Evolutionary conservation across 2,329 filamentous ascomycete genomes (phyloP).

Genomic region (Aspergillus latus): DNA sequence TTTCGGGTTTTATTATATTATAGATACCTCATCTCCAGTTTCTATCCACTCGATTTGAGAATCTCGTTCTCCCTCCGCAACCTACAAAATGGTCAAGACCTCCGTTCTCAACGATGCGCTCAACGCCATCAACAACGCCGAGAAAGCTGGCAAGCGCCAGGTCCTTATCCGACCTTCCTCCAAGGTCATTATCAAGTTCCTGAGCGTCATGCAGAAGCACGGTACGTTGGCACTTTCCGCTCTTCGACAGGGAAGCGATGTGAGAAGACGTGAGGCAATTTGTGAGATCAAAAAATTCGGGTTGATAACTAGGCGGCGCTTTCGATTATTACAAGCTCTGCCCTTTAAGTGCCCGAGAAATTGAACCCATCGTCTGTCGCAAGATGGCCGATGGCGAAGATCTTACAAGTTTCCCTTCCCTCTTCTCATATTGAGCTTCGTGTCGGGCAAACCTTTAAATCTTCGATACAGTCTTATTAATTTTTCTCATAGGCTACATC

Average conservation of each 20-base stretch:
- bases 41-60: conserved; percentile 48
- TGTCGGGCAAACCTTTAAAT: conserved; percentile 92
- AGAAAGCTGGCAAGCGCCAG: conserved; percentile 99
- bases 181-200: conserved; percentile 99
- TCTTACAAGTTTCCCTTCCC: conserved; percentile 84
- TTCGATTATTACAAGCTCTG: conserved; percentile 80
- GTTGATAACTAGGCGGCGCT: conserved; percentile 99
- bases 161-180: conserved; percentile 96
- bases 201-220: conserved; percentile 98
- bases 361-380: conserved; percentile 52
- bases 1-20: conserved; percentile 9
- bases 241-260: conserved; percentile 1
- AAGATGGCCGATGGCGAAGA: conserved; percentile 60
- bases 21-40: conserved; percentile 40
- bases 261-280: neutral
- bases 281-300: conserved; percentile 60
- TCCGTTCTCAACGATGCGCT: conserved; percentile 99
- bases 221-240: conserved; percentile 61
- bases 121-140: conserved; percentile 99
- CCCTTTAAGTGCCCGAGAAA: conserved; percentile 99
- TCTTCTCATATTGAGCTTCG: conserved; percentile 28
- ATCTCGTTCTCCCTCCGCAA: conserved; percentile 45
- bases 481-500: conserved; percentile 74
- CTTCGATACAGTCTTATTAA: conserved; percentile 76
- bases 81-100: conserved; percentile 96